Base-by-base conservation (phyloP, 1,284 basidiomycete species). In the Somion occarium region DNA sequence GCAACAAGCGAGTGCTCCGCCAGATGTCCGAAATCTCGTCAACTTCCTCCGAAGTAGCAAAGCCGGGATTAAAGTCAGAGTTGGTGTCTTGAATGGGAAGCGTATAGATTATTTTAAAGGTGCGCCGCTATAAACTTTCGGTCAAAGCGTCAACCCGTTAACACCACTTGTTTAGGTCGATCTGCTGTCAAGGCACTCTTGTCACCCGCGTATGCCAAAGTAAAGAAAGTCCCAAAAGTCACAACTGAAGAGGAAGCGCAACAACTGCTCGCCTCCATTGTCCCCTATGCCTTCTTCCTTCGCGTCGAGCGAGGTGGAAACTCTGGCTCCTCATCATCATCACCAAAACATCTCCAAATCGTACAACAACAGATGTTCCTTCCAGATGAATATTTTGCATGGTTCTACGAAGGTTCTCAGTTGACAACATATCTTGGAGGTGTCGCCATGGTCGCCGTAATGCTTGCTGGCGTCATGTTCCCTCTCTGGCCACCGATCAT, bases 391-490 rank as follows among this genome's bases (percentile, higher is more conserved):
- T 92, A 93, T 70, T 99, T 92, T 67, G 94, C 89, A 18, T 99
- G 96, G 96, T 93, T 99, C 71, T 94, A 93, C 70, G 93, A 97
- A 58, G 93, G 94, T 38, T 90, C 89, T 2, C 93, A 98, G 65
- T 86, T 93, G 77, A 92, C 87, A 58, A 93, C 91, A 12, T 94
- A 96, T 63, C 80, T 94, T n/a, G 93, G 93, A 34, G 96, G 92
- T 11, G 73, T 90, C 20, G 85, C 85, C 27, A 95, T 99, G 91
- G 93, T 99, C 50, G 83, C 79, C 26, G 76, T 98, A 63, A 93
- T 99, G 78, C 85, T 99, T 42, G 95, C 91, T 1, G 95, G 91
- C 1, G 96, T 98, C 65, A 98, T 99, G 93, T 99, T 98, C 82
- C 96, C 96, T 1, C 80, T 99, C 13, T 99, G 97, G 96, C 96